Percentiles rank a stretch among this genome's conserved stretches.
Evolutionary conservation across 2,329 filamentous ascomycete species (phyloP).

Genomic region (Phaeosphaeria sp.): DNA sequence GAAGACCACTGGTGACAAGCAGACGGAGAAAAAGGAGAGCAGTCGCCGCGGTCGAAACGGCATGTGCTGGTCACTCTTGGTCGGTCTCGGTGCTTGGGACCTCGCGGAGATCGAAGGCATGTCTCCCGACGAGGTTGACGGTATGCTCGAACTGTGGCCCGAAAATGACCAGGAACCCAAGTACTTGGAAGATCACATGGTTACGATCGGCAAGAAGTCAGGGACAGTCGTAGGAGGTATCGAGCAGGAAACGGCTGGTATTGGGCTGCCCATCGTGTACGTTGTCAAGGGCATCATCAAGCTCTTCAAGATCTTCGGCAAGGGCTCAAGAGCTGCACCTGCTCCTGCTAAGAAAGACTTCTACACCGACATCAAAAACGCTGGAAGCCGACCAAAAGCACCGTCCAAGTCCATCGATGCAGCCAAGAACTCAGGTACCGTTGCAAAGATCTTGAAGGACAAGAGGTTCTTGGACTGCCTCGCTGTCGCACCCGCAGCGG

Average conservation of each 20-base stretch:
- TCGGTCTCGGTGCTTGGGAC: neutral
- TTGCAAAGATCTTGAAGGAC: neutral
- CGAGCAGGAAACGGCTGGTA: neutral
- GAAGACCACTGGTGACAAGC: neutral
- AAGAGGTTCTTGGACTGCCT: neutral
- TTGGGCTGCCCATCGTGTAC: neutral
- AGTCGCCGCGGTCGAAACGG: conserved; percentile 2
- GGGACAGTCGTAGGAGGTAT: neutral
- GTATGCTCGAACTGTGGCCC: conserved; percentile 4
- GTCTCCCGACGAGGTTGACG: conserved; percentile 5
- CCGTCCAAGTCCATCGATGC: neutral
- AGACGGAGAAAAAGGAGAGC: neutral
- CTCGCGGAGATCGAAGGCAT: neutral
- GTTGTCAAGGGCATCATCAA: neutral
- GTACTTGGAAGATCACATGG: neutral
- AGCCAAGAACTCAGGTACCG: neutral
- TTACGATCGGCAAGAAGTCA: neutral
- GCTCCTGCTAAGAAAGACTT: neutral
- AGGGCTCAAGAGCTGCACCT: neutral
- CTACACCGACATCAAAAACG: neutral
- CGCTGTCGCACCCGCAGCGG: neutral
- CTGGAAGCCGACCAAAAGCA: neutral
- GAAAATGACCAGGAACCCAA: conserved; percentile 2
- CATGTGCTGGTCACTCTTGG: neutral
- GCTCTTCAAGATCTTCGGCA: neutral